Evolutionary conservation across 306 rosid genomes (phyloP).

Genomic region (Quercus dentata): DNA sequence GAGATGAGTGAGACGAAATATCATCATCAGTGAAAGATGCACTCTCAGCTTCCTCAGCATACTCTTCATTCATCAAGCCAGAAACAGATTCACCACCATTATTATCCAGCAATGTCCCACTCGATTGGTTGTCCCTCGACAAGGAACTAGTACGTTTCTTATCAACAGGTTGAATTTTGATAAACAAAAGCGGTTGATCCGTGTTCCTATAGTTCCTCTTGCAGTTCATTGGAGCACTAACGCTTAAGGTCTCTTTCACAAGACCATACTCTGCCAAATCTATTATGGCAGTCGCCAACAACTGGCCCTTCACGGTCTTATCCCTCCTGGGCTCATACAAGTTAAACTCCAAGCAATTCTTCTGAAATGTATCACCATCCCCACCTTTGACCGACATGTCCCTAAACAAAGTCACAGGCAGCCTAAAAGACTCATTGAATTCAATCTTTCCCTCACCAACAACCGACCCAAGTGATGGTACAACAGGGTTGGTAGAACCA

Average conservation of each 20-base stretch:
- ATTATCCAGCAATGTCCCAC: conserved; percentile 43
- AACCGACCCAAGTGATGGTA: conserved; percentile 57
- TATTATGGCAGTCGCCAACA: conserved; percentile 69
- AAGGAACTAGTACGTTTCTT: conserved; percentile 43
- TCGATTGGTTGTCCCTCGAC: conserved; percentile 45
- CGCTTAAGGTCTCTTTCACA: conserved; percentile 50
- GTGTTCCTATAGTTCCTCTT: conserved; percentile 78
- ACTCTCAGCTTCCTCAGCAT: conserved; percentile 72
- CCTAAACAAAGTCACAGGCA: conserved; percentile 63
- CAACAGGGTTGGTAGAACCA: conserved; percentile 71
- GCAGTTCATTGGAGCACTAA: conserved; percentile 64
- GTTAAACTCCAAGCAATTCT: conserved; percentile 75
- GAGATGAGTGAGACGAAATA: conserved; percentile 85
- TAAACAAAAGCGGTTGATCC: conserved; percentile 63
- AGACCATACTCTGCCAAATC: conserved; percentile 88
- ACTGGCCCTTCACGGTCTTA: conserved; percentile 74
- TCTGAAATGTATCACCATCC: conserved; percentile 61
- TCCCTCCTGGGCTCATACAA: conserved; percentile 89
- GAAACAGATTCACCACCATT: conserved; percentile 61
- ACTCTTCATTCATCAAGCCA: conserved; percentile 62
- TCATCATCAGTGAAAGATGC: conserved; percentile 85
- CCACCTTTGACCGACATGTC: conserved; percentile 67
- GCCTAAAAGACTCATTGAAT: conserved; percentile 72
- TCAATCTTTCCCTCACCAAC: conserved; percentile 80
- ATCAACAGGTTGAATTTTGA: conserved; percentile 66